These are phyloP conservation scores for Neofusicoccum umdonicola DNA, from an alignment of 2,329 filamentous ascomycete genomes.

Conservation along the genomic window DNA sequence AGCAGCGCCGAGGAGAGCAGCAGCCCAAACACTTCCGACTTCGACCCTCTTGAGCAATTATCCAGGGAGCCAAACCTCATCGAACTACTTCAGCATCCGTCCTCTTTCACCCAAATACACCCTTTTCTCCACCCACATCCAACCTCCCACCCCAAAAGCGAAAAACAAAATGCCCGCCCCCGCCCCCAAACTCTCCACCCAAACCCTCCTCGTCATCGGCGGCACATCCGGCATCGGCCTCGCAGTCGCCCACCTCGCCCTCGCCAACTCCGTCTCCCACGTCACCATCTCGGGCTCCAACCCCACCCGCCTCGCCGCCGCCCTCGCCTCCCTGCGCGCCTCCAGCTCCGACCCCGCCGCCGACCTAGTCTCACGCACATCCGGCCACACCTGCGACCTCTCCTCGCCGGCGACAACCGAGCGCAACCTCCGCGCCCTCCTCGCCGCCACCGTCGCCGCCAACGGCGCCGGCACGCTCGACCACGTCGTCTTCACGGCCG, in stretches of 20 bases:
- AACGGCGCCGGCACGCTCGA: constrained; percentile 30
- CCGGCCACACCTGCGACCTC: constrained; percentile 31
- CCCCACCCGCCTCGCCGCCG: constrained; percentile 46
- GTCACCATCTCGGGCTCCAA: constrained; percentile 62
- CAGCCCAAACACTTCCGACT: too few species aligned
- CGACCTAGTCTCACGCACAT: constrained; percentile 21
- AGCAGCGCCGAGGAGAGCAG: too few species aligned
- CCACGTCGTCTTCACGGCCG: constrained; percentile 33
- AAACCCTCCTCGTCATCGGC: constrained; percentile 59
- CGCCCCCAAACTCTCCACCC: constrained; percentile 47
- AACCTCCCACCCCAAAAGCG: too few species aligned
- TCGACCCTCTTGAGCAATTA: too few species aligned
- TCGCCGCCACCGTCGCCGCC: constrained; percentile 28
- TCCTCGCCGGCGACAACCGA: constrained; percentile 28
- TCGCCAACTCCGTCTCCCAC: constrained; percentile 51
- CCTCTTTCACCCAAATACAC: too few species aligned
- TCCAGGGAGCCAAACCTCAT: too few species aligned
- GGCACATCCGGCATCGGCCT: constrained; percentile 64
- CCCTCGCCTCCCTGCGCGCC: constrained; percentile 46
- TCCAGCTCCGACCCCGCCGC: constrained; percentile 40
- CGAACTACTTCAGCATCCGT: too few species aligned
- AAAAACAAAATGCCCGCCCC: constrained; percentile 33
- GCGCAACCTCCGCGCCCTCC: constrained; percentile 25
- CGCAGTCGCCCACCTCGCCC: constrained; percentile 56
- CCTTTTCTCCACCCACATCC: too few species aligned